Percentiles rank a stretch among this genome's conserved stretches.
These are phyloP conservation scores for Thyridium curvatum DNA, from an alignment of 2,329 filamentous ascomycete genomes.

Conservation along the genomic window DNA sequence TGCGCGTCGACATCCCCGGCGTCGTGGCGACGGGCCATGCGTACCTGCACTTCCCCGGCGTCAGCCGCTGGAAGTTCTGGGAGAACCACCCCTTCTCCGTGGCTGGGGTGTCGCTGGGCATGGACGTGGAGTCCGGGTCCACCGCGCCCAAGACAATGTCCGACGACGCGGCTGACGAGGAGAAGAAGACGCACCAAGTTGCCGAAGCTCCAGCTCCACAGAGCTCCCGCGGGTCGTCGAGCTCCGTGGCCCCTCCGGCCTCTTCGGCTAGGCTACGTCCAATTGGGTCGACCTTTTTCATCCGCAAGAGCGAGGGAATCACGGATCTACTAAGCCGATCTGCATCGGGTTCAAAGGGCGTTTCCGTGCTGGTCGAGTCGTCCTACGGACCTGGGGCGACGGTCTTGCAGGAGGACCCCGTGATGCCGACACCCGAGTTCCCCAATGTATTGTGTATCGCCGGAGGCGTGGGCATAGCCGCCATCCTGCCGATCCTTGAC, in stretches of 20 bases:
- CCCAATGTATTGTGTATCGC: conserved; percentile 19
- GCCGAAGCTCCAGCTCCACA: not conserved
- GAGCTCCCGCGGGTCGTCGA: conserved; percentile 4
- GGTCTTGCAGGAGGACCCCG: conserved; percentile 5
- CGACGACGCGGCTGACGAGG: not conserved
- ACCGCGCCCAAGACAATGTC: no score
- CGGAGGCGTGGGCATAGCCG: conserved; percentile 24
- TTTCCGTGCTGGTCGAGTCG: conserved; percentile 19
- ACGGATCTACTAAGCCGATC: conserved; percentile 12
- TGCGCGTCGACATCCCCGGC: conserved; percentile 21
- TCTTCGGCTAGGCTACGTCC: conserved; percentile 1
- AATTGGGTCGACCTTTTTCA: conserved; percentile 11
- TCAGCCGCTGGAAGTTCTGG: conserved; percentile 25
- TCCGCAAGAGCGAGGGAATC: conserved; percentile 15
- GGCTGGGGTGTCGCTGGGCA: not conserved
- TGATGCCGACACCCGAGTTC: conserved; percentile 14
- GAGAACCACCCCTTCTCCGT: conserved; percentile 29
- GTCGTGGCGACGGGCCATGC: conserved; percentile 17
- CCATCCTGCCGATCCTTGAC: conserved; percentile 18
- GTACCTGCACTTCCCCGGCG: conserved; percentile 26
- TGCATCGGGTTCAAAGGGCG: conserved; percentile 1
- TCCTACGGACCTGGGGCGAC: conserved; percentile 14
- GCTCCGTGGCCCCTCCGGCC: conserved; percentile 17
- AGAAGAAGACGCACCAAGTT: not conserved
- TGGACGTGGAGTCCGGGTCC: no score